phyloP scores from a whole-genome alignment of 208 protist species.

The Jaenimonas drosophilae region DNA sequence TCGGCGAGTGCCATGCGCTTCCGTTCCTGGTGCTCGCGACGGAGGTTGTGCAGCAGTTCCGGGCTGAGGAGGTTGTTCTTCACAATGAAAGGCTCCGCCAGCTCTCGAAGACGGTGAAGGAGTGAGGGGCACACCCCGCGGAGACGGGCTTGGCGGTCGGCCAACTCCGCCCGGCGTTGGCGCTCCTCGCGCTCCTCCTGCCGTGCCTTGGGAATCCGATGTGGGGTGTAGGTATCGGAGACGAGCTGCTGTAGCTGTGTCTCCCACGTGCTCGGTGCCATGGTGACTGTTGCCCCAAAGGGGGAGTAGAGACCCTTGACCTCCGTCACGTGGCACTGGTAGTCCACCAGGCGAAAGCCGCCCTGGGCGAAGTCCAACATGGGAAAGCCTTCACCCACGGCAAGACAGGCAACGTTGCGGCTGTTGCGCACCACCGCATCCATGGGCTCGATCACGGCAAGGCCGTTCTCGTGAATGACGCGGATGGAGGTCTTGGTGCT shows the following conservation, averaged over 20 bases:
- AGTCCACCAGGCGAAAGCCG: constrained; percentile 76
- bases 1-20: neutral
- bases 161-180: constrained; percentile 12
- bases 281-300: constrained; percentile 9
- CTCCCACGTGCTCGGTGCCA: constrained; percentile 24
- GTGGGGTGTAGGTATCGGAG: constrained; percentile 49
- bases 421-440: constrained; percentile 33
- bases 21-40: neutral
- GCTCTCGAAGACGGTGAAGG: constrained; percentile 37
- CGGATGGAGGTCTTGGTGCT: constrained; percentile 46
- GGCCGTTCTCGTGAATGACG: constrained; percentile 47
- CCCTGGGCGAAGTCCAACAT: constrained; percentile 73
- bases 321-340: constrained; percentile 43
- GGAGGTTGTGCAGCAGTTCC: constrained; percentile 31
- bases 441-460: constrained; percentile 53
- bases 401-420: constrained; percentile 20
- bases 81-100: constrained; percentile 66
- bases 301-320: constrained; percentile 36
- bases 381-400: constrained; percentile 64
- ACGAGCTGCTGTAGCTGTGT: constrained; percentile 53
- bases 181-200: constrained; percentile 18
- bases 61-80: constrained; percentile 42
- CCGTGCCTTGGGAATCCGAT: constrained; percentile 36
- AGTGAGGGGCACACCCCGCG: constrained; percentile 35
- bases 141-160: constrained; percentile 10